Evolutionary conservation across 2,329 filamentous ascomycete species (phyloP), one percentile per base, ranked within the genome.

Genomic region (Sporothrix mexicana): DNA sequence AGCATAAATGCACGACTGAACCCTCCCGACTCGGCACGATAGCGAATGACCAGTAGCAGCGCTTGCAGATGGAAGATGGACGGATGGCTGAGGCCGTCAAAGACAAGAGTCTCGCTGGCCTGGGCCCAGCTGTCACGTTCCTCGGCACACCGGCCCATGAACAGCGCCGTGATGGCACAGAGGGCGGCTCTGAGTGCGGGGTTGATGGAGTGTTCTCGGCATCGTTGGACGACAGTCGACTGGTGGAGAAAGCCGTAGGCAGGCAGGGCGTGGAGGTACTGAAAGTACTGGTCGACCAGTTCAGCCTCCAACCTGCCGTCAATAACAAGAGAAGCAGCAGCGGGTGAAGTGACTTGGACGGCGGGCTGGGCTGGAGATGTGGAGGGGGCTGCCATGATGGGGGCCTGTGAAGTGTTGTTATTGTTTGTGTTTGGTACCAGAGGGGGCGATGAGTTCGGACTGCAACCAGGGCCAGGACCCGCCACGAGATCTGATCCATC

Each of bases 61-160:
- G 69, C 69, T 6, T 70, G 69, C 2, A 70, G 57, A 12, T 70
- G 69, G 23, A 70, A 70, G 10, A 70, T 70, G 15, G 69, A 70
- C 1, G 69, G 69, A 17, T 59, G 69, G 9, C 41, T 41, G 25
- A 62, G 53, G 43, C 69, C 25, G 12, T 62, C 45, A 30, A 70
- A 62, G 3, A 70, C 69, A 2, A 70, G 25, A 1, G 23, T 20
- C 17, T 70, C 69, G 55, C 69, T 70, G 5, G 69, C 69, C 7
- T 17, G 6, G 12, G 69, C 69, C 69, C 69, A 70, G 6, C 17
- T n/a, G 17, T 62, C 69, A 3, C 57, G 69, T 7, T 49, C 4
- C 41, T 70, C 69, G 7, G 41, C 43, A 23, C 25, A 62, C 1
- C 41, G 15, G 15, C 69, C 69, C 41, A 70, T 62, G 9, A 70